Conservation (phyloP, 1,284 basidiomycete species). For the Ceraceosorus bombacis region DNA sequence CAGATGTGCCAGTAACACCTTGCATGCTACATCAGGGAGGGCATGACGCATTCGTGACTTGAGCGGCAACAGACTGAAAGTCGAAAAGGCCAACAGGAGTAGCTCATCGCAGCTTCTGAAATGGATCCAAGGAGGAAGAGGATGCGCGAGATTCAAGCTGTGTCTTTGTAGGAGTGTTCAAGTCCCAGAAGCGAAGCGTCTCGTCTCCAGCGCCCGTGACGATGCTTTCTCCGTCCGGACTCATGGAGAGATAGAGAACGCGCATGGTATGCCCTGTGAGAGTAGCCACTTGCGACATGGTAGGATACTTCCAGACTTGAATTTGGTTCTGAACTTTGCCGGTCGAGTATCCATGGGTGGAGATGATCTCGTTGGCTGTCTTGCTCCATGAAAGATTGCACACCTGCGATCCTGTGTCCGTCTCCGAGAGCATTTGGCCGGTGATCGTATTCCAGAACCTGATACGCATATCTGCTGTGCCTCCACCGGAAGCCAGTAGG, state of each 20-base stretch:
- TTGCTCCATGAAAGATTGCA: slow-evolving; percentile 96
- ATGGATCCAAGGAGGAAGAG: slow-evolving; percentile 35
- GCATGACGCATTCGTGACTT: background rate
- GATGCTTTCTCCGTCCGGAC: slow-evolving; percentile 90
- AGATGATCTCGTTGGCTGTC: slow-evolving; percentile 88
- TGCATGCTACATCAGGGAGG: background rate
- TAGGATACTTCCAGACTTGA: slow-evolving; percentile 94
- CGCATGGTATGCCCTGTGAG: slow-evolving; percentile 80
- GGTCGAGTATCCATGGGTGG: slow-evolving; percentile 91
- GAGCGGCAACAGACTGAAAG: too few species aligned
- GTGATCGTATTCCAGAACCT: slow-evolving; percentile 92
- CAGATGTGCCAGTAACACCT: background rate
- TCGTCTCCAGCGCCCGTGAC: slow-evolving; percentile 97
- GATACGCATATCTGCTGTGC: slow-evolving; percentile 92
- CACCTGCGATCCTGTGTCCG: slow-evolving; percentile 54
- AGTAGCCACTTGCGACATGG: slow-evolving; percentile 64
- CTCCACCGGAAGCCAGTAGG: slow-evolving; percentile 89
- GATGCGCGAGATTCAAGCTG: slow-evolving; percentile 26
- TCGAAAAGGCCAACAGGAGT: too few species aligned
- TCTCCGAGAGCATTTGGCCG: slow-evolving; percentile 62
- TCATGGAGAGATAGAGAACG: slow-evolving; percentile 93
- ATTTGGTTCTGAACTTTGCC: slow-evolving; percentile 94
- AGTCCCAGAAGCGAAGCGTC: slow-evolving; percentile 78
- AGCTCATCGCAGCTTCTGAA: slow-evolving; percentile 36
- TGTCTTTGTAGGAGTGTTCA: slow-evolving; percentile 35